Evolutionary conservation across 176 grass and related monocot genomes (phyloP), one percentile per base, ranked within the genome.

Genomic region (Pharus latifolius): DNA sequence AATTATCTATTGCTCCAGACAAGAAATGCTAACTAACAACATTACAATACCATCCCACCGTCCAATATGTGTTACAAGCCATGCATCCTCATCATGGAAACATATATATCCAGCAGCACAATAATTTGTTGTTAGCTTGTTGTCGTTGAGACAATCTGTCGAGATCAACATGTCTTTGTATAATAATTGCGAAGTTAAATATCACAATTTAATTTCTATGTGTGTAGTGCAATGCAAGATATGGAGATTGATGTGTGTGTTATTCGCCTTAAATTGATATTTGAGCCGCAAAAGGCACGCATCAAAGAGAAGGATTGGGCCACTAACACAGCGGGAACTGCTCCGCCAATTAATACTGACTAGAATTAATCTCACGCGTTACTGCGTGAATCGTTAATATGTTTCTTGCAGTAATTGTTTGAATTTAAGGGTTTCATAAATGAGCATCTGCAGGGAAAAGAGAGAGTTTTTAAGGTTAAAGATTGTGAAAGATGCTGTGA

Each of bases 211-310:
- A 41, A 38, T 38, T 15, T 32, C 27, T n/a, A 41, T 52, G 58
- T 75, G 58, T 75, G 58, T 40, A 78, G 82, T 78, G 68, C 82
- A 67, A 30, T 73, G 60, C 75, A 84, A 84, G 82, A 44, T 12
- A 78, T 17, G 19, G 60, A 1, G 44, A 44, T 25, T 1, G 76
- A 37, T 50, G 29, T 17, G 71, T 26, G 25, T 8, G 13, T 7
- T 3, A 10, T 42, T 22, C 29, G 8, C 37, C 6, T 31, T 15
- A 64, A 42, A 38, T 49, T 26, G 29, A 61, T 37, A 22, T 44
- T 56, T 34, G 30, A 17, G 56, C 56, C 23, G 56, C 44, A 1
- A 14, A 7, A 40, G n/a, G n/a, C n/a, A n/a, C n/a, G n/a, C n/a
- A n/a, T n/a, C n/a, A n/a, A n/a, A n/a, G n/a, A n/a, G n/a, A n/a